phyloP scores from a whole-genome alignment of 768 basidiomycete genomes.

The Lactarius indigo region DNA sequence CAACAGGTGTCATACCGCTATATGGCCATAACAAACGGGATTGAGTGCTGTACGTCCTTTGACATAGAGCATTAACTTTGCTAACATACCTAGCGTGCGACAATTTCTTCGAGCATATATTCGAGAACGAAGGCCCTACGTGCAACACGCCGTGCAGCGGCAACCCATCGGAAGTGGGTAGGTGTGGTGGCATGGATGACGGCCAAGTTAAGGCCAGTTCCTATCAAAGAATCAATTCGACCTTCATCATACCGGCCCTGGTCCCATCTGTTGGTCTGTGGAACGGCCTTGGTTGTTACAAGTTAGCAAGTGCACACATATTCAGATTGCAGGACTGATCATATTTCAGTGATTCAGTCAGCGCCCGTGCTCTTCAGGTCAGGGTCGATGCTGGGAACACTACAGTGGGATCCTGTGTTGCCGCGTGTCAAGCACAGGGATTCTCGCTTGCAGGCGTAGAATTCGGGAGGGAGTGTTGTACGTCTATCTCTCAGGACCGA shows the following conservation, averaged over 20 bases:
- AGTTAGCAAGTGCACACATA: constrained; percentile 35
- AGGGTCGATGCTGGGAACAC: constrained; percentile 45
- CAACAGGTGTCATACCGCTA: constrained; percentile 44
- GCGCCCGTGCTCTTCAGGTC: constrained; percentile 35
- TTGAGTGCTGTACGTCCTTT: constrained; percentile 52
- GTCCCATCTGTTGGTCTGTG: constrained; percentile 57
- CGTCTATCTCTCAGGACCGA: background rate
- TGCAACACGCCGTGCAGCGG: constrained; percentile 63
- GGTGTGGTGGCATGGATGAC: constrained; percentile 37
- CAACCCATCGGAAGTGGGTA: constrained; percentile 54
- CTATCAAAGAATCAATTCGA: constrained; percentile 57
- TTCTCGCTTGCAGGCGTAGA: constrained; percentile 63
- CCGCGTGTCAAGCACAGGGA: constrained; percentile 63
- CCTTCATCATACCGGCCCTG: constrained; percentile 40
- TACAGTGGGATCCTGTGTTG: constrained; percentile 59
- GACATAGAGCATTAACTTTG: background rate
- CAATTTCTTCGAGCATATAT: constrained; percentile 40
- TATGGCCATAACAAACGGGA: constrained; percentile 64
- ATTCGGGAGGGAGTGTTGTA: constrained; percentile 4
- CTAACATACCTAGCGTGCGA: background rate
- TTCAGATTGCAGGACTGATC: background rate
- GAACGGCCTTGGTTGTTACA: constrained; percentile 71
- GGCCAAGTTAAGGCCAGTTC: constrained; percentile 47
- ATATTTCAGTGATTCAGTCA: constrained; percentile 33
- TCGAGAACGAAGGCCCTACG: constrained; percentile 44